Evolutionary conservation across 306 rosid genomes (phyloP).

Genomic region (Aeschynomene evenia): DNA sequence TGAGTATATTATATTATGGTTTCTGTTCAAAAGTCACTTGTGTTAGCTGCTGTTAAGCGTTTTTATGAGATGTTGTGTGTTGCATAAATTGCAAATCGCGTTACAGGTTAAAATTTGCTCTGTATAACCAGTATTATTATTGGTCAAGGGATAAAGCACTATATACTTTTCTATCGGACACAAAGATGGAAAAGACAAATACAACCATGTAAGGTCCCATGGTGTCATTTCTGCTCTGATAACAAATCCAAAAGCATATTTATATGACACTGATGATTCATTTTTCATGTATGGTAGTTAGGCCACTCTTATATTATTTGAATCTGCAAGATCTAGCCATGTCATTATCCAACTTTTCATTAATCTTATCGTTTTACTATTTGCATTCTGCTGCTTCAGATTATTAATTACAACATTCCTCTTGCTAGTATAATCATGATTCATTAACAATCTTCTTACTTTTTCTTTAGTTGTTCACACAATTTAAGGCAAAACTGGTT

Average conservation of each 20-base stretch:
- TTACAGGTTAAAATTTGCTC: too few relatives aligned
- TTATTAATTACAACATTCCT: background rate
- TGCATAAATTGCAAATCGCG: background rate
- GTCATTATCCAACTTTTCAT: background rate
- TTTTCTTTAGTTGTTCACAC: background rate
- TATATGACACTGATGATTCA: background rate
- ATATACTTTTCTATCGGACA: too few relatives aligned
- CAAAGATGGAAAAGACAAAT: too few relatives aligned
- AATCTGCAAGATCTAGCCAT: background rate
- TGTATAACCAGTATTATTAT: too few relatives aligned
- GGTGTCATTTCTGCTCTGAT: too few relatives aligned
- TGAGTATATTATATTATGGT: too few relatives aligned
- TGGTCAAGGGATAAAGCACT: too few relatives aligned
- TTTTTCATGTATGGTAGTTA: background rate
- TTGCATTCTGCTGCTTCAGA: background rate
- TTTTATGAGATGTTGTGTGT: background rate
- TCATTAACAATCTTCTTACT: background rate
- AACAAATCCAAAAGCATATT: background rate
- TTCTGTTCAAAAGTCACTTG: background rate
- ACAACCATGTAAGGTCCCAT: too few relatives aligned
- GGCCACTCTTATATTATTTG: background rate
- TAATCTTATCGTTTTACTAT: background rate
- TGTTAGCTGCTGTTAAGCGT: background rate
- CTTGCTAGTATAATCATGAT: background rate
- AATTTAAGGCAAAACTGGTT: too few relatives aligned